Evolutionary conservation across 306 rosid genomes (phyloP).

Genomic region (Glycine soja): DNA sequence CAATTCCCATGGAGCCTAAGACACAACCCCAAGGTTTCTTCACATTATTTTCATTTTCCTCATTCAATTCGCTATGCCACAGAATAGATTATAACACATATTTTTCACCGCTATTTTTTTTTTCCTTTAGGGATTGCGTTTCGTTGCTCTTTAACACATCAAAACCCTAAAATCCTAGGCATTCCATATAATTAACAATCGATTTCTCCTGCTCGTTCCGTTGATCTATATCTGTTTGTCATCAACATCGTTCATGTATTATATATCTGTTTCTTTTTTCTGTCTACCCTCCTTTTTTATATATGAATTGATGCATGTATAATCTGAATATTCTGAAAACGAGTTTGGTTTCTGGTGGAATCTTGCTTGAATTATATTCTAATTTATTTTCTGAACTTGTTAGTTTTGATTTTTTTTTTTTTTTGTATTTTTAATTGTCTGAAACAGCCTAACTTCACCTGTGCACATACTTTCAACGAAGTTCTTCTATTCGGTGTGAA

Average conservation of each 20-base stretch:
- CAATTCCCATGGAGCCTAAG: slow-evolving; percentile 36
- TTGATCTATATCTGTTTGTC: neutral
- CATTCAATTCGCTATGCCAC: neutral
- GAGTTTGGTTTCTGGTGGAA: slow-evolving; percentile 17
- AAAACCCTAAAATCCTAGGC: neutral
- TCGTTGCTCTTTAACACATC: slow-evolving; percentile 11
- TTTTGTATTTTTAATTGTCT: neutral
- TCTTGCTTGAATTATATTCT: neutral
- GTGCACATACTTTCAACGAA: too few relatives aligned
- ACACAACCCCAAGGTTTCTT: slow-evolving; percentile 40
- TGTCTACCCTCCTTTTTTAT: neutral
- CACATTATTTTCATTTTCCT: neutral
- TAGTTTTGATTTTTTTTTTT: neutral
- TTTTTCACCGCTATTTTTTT: neutral
- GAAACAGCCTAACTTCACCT: neutral
- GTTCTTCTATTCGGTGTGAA: too few relatives aligned
- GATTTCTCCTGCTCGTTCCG: neutral
- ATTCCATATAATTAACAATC: neutral
- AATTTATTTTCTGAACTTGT: neutral
- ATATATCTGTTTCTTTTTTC: neutral
- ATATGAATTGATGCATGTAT: neutral
- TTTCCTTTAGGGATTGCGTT: neutral
- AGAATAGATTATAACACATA: neutral
- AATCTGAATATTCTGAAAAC: slow-evolving; percentile 14
- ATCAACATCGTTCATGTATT: neutral